Evolutionary conservation across 371 early-diverging fungal genomes (phyloP), one percentile per base, ranked within the genome.

Genomic region (Syncephalis fuscata): DNA sequence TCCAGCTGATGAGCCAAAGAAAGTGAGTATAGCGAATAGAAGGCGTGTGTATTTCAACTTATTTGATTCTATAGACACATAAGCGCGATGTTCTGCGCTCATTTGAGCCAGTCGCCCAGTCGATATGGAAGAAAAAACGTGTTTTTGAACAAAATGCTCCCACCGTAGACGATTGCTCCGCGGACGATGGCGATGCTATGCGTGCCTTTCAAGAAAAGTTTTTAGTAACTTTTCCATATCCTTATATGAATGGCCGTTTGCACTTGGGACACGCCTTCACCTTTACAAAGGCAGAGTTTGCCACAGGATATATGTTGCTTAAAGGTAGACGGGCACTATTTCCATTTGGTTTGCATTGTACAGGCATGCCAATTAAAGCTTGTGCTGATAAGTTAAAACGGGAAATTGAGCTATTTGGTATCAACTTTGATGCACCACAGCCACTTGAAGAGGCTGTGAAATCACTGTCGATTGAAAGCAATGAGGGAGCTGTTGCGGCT

Each of bases 331-430:
- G 85, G 45, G 89, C 84, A 42, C 74, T 99, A 49, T 92, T 98
- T 52, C 99, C 99, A 23, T 88, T 98, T 59, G 96, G 95, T 39
- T 99, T 99, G 79, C 99, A 99, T 64, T 89, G 88, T 55, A 99
- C 99, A 3, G 99, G 99, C 49, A 99, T 99, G 99, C 99, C 99
- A 38, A 99, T 99, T 69, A 93, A 95, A 71, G 96, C 99, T 19
- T 88, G 93, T 55, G 98, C 99, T 27, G 95, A 99, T 67, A 99
- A 98, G 73, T 72, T 99, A 51, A 72, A 73, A 45, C 84, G 87
- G 36, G 99, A 99, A 71, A 72, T 99, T 38, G 84, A 79, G 55
- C 69, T 84, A 74, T 95, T 92, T 70, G 98, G 98, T 46, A 67
- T 72, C 51, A 66, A 87, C 51, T 93, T 88, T 68, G 74, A 73